phyloP scores from a whole-genome alignment of 2,329 filamentous ascomycete genomes.

The Herpotrichia juniperi region DNA sequence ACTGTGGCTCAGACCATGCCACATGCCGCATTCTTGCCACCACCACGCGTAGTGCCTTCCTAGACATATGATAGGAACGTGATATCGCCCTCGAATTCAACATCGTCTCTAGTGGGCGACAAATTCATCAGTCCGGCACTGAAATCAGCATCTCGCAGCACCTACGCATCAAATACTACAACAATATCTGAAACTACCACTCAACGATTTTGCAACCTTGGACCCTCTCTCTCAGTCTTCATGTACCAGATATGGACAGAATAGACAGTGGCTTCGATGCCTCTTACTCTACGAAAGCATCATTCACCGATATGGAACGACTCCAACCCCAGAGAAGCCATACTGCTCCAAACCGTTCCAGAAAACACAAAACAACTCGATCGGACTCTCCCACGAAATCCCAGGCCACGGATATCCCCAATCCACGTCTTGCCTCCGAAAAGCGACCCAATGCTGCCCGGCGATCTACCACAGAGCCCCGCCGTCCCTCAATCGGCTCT shows the following conservation, averaged over 20 bases:
- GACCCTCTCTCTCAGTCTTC: neutral
- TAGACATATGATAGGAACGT: neutral
- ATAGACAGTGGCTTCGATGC: conserved; percentile 41
- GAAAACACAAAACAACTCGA: conserved; percentile 19
- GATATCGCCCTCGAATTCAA: neutral
- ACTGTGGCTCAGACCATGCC: neutral
- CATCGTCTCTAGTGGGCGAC: neutral
- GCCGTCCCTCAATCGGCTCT: conserved; percentile 23
- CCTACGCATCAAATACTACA: neutral
- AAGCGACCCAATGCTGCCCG: conserved; percentile 15
- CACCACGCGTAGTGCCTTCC: neutral
- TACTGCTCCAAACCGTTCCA: conserved; percentile 26
- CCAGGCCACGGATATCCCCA: conserved; percentile 17
- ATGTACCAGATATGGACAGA: conserved; percentile 40
- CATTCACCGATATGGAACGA: conserved; percentile 19
- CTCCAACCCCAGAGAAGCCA: conserved; percentile 27
- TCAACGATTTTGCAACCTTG: neutral
- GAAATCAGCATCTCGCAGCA: neutral
- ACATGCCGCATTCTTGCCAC: neutral
- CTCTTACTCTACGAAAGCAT: conserved; percentile 22
- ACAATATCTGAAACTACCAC: neutral
- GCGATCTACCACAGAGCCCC: conserved; percentile 10
- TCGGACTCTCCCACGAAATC: conserved; percentile 7
- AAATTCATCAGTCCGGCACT: neutral
- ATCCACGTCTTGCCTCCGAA: conserved; percentile 30